A percentile compares a stretch with the other conserved stretches of the same genome.
Conservation (phyloP, 2,329 filamentous ascomycete genomes). For the Colletotrichum neosansevieriae region DNA sequence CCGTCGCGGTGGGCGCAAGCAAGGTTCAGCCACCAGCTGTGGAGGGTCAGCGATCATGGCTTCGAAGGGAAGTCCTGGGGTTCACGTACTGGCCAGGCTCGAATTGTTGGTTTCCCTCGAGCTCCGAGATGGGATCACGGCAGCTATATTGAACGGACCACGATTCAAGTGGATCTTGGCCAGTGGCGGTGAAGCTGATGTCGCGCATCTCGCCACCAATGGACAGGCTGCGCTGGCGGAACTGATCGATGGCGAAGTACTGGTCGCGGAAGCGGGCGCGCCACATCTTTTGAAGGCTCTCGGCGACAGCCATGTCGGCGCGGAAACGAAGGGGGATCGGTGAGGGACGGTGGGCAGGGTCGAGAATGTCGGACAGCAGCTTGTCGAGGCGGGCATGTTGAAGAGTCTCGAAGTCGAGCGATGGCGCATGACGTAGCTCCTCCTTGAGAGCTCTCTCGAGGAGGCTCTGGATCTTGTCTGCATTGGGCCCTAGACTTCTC, state of each 20-base stretch:
- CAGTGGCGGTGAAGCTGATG: constrained; percentile 53
- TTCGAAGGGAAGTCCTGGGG: neutral
- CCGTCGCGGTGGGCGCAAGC: constrained; percentile 68
- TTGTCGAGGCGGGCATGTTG: constrained; percentile 56
- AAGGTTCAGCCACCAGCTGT: constrained; percentile 70
- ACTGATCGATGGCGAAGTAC: constrained; percentile 60
- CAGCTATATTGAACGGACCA: constrained; percentile 52
- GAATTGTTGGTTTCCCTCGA: constrained; percentile 57
- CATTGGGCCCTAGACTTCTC: constrained; percentile 48
- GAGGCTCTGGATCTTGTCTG: constrained; percentile 54
- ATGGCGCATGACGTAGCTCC: constrained; percentile 50
- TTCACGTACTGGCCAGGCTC: constrained; percentile 62
- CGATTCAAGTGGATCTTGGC: constrained; percentile 47
- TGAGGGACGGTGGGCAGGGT: constrained; percentile 45
- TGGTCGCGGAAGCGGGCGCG: constrained; percentile 56
- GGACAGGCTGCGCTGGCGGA: constrained; percentile 52
- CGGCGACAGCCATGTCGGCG: constrained; percentile 51
- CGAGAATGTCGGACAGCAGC: constrained; percentile 55
- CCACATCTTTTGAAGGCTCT: constrained; percentile 58
- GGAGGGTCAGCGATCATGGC: constrained; percentile 39
- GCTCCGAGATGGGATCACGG: constrained; percentile 51
- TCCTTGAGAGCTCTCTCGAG: constrained; percentile 54
- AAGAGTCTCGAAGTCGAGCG: constrained; percentile 55
- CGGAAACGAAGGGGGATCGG: constrained; percentile 48
- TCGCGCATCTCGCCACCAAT: constrained; percentile 55